phyloP scores from a whole-genome alignment of 345 rosid species.

The Acer negundo region DNA sequence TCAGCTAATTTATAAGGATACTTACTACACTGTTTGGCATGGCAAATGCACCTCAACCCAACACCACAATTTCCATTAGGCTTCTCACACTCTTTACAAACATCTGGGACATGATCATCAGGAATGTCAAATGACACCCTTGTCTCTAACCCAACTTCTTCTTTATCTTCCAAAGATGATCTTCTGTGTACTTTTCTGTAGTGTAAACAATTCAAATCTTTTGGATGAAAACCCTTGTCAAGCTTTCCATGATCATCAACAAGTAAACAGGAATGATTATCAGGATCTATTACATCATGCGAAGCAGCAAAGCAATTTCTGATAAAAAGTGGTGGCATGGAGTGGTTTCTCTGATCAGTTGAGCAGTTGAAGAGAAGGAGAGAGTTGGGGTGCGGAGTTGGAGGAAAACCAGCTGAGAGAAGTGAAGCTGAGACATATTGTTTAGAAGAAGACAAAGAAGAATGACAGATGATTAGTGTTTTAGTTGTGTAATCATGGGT shows the following conservation, averaged over 20 bases:
- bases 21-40: constrained; percentile 70
- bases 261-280: constrained; percentile 32
- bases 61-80: constrained; percentile 66
- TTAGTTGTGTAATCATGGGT: constrained; percentile 23
- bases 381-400: constrained; percentile 37
- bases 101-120: constrained; percentile 47
- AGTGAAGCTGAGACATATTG: constrained; percentile 36
- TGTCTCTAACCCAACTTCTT: constrained; percentile 36
- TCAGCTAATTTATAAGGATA: neutral
- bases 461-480: constrained; percentile 38
- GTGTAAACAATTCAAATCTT: constrained; percentile 41
- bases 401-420: constrained; percentile 44
- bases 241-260: constrained; percentile 31
- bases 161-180: constrained; percentile 19
- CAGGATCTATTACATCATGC: constrained; percentile 5
- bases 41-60: constrained; percentile 68
- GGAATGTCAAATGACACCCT: constrained; percentile 61
- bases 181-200: constrained; percentile 32
- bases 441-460: constrained; percentile 32
- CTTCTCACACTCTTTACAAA: constrained; percentile 57
- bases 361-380: constrained; percentile 52
- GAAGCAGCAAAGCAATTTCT: constrained; percentile 24
- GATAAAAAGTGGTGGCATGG: constrained; percentile 4
- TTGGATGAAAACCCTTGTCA: constrained; percentile 36
- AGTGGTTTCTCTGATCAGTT: constrained; percentile 9